Percentiles rank a stretch among this genome's conserved stretches.
Conservation (phyloP, 2,329 filamentous ascomycete genomes). For the Colletotrichum limetticola region DNA sequence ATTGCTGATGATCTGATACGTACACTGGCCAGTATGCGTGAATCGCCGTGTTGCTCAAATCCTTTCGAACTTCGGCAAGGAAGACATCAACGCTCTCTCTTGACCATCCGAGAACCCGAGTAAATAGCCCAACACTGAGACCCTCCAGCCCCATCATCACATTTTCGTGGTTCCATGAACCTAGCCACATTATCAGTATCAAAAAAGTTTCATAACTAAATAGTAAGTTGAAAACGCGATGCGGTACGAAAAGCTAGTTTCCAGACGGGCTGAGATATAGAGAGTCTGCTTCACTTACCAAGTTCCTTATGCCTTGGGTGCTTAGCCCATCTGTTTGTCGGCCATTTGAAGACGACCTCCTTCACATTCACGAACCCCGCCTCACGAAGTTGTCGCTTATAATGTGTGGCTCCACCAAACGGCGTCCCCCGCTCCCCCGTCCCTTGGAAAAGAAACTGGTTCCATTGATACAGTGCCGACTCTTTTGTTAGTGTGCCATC, state of each 20-base stretch:
- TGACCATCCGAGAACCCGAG: constrained; percentile 41
- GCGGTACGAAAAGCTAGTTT: neutral
- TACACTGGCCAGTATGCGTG: constrained; percentile 38
- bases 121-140: constrained; percentile 41
- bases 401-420: constrained; percentile 40
- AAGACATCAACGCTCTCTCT: constrained; percentile 39
- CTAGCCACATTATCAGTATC: constrained; percentile 12
- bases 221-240: neutral
- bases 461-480: constrained; percentile 23
- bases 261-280: too few relatives aligned
- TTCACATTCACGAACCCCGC: constrained; percentile 62
- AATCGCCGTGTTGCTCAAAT: constrained; percentile 39
- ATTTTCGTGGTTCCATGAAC: constrained; percentile 37
- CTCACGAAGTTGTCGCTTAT: constrained; percentile 52
- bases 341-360: constrained; percentile 56
- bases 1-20: neutral
- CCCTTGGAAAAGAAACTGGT: neutral
- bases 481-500: constrained; percentile 48
- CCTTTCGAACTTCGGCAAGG: constrained; percentile 40
- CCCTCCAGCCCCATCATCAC: constrained; percentile 40
- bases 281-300: constrained; percentile 39
- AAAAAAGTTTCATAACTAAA: too few relatives aligned
- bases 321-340: constrained; percentile 58
- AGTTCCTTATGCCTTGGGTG: constrained; percentile 59
- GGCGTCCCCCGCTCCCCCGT: constrained; percentile 42